phyloP scores from a whole-genome alignment of 2,329 filamentous ascomycete genomes.

The Cordyceps farinosa region DNA sequence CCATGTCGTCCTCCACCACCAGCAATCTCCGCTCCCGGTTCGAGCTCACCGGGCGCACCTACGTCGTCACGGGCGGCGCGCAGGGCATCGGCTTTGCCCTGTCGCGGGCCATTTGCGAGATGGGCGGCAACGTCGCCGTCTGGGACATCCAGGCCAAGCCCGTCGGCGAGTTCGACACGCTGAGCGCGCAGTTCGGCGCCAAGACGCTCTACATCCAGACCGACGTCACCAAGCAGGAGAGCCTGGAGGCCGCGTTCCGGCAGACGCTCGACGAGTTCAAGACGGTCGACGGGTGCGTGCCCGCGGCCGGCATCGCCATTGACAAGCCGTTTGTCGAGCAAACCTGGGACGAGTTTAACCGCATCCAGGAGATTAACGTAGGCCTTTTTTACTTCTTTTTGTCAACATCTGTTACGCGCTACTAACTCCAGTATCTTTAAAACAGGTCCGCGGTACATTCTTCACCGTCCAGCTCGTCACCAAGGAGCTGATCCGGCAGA shows the following conservation, averaged over 20 bases:
- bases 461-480: conserved; percentile 38
- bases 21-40: conserved; percentile 30
- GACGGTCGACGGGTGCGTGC: conserved; percentile 31
- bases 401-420: too few relatives aligned
- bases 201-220: conserved; percentile 31
- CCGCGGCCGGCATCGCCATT: conserved; percentile 38
- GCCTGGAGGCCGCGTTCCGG: conserved; percentile 26
- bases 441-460: conserved; percentile 39
- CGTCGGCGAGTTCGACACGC: conserved; percentile 26
- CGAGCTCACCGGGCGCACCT: conserved; percentile 33
- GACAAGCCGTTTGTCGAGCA: conserved; percentile 44
- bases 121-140: conserved; percentile 39
- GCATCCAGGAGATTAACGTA: conserved; percentile 41
- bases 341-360: conserved; percentile 39
- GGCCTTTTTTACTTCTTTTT: neutral
- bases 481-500: conserved; percentile 39
- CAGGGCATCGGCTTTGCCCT: conserved; percentile 39
- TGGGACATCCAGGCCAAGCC: conserved; percentile 33
- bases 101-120: conserved; percentile 36
- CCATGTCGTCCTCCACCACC: conserved; percentile 19
- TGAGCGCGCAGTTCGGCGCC: conserved; percentile 23
- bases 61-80: conserved; percentile 38
- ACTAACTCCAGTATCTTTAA: neutral
- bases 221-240: conserved; percentile 31
- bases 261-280: conserved; percentile 25